Base-by-base conservation (phyloP, 2,329 filamentous ascomycete genomes). In the Metarhizium sp. region DNA sequence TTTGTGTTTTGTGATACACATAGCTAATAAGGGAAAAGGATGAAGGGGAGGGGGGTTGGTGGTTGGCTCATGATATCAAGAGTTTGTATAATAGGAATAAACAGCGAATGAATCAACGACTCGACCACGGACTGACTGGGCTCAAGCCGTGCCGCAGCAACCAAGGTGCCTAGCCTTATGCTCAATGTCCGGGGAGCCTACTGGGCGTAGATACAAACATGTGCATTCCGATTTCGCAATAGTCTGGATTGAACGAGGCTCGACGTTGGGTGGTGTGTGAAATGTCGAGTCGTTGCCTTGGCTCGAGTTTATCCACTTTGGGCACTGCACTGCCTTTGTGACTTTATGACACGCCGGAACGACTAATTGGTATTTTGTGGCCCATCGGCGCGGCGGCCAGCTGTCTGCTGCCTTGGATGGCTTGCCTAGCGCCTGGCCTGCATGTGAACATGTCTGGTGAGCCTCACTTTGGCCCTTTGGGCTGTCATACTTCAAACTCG, bases 71-170 rank as follows among this genome's bases (percentile, higher is more conserved):
- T 36, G 52, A 50, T 45, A 38, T 58, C 40, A 50, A 56, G 51
- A 52, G 52, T 58, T 25, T 25, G 58, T 57, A 58, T 46, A 56
- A 48, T 57, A 55, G 38, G 40, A 54, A 47, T 50, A 55, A 5
- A 46, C 55, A 40, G 52, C 36, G 16, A 49, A 56, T 20, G 51
- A 53, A 51, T 51, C 11, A 50, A 53, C 53, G 54, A 58, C 3
- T 16, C 51, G 6, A 20, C 34, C n/a, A 3, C 13, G 11, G 8
- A 45, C 7, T 34, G 32, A 34, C 32, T 34, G 25, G 25, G 25
- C 4, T 25, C 25, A 25, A 25, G 25, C 25, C 25, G 25, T 25
- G 25, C 3, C 25, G 25, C 3, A 25, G 25, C 3, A 25, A 25
- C 25, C 3, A 25, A 25, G 3, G 25, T 25, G 25, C 25, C 20